These are phyloP conservation scores for Xylaria sp. DNA, from an alignment of 2,329 filamentous ascomycete species.

Conservation along the genomic window DNA sequence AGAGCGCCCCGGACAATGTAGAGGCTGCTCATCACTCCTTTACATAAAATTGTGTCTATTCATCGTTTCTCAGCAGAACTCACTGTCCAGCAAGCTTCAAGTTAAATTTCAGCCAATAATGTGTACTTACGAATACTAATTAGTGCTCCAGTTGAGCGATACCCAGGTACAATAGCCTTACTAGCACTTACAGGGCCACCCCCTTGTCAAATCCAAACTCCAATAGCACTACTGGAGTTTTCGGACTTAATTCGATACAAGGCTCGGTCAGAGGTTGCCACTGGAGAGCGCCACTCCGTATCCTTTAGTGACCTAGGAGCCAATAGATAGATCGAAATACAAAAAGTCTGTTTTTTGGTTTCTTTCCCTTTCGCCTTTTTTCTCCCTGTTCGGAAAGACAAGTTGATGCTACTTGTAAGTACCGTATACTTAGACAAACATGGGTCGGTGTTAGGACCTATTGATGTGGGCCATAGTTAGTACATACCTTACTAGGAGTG, in stretches of 20 bases:
- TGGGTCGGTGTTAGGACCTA: neutral
- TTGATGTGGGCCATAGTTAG: neutral
- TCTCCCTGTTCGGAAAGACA: neutral
- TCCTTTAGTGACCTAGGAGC: neutral
- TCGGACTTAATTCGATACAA: neutral
- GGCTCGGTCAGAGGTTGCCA: neutral
- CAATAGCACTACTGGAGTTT: neutral
- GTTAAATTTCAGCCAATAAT: constrained; percentile 11
- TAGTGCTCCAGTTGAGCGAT: neutral
- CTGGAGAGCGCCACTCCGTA: neutral
- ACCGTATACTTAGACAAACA: neutral
- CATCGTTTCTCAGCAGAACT: constrained; percentile 20
- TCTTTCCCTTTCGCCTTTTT: neutral
- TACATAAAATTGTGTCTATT: constrained; percentile 13
- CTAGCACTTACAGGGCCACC: neutral
- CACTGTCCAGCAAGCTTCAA: neutral
- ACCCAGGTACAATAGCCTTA: neutral
- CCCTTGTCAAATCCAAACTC: neutral
- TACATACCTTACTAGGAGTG: too few species aligned
- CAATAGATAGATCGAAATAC: neutral
- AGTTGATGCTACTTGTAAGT: neutral
- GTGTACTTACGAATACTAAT: constrained; percentile 20
- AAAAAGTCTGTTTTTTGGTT: neutral
- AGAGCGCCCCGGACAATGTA: constrained; percentile 40
- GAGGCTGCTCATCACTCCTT: constrained; percentile 43